These are phyloP conservation scores for Lojkania enalia DNA, from an alignment of 2,329 filamentous ascomycete species.

Conservation along the genomic window DNA sequence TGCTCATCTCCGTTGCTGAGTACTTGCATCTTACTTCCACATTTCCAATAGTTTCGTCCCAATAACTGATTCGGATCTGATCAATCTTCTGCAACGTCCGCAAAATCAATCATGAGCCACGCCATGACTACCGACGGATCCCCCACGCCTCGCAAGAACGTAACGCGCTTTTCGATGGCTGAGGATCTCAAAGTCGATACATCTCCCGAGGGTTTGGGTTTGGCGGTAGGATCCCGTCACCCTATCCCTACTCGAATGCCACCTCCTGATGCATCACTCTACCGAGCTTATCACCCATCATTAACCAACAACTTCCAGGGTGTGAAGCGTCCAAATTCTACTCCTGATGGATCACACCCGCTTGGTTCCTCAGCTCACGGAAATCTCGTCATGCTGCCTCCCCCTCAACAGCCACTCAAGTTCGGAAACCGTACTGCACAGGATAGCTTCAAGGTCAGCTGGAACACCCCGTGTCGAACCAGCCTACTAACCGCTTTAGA, in stretches of 20 bases:
- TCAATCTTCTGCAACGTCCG: neutral
- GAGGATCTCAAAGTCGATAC: conserved; percentile 39
- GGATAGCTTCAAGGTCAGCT: conserved; percentile 39
- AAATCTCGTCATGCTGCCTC: conserved; percentile 30
- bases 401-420: conserved; percentile 14
- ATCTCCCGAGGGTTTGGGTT: conserved; percentile 39
- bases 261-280: conserved; percentile 20
- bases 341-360: conserved; percentile 27
- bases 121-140: conserved; percentile 48
- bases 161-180: conserved; percentile 31
- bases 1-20: conserved; percentile 21
- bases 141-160: conserved; percentile 46
- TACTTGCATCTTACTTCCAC: conserved; percentile 42
- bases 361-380: conserved; percentile 42
- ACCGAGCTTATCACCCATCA: conserved; percentile 25
- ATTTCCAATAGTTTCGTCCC: conserved; percentile 32
- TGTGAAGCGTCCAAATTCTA: conserved; percentile 34
- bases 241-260: conserved; percentile 12
- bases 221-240: conserved; percentile 37
- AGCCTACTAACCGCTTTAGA: conserved; percentile 46
- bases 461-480: neutral
- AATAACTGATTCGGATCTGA: no score
- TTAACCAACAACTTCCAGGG: conserved; percentile 44
- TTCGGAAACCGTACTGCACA: neutral
- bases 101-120: conserved; percentile 36